Evolutionary conservation across 2,329 filamentous ascomycete species (phyloP), one percentile per base, ranked within the genome.

Genomic region (Lachnellula hyalina): DNA sequence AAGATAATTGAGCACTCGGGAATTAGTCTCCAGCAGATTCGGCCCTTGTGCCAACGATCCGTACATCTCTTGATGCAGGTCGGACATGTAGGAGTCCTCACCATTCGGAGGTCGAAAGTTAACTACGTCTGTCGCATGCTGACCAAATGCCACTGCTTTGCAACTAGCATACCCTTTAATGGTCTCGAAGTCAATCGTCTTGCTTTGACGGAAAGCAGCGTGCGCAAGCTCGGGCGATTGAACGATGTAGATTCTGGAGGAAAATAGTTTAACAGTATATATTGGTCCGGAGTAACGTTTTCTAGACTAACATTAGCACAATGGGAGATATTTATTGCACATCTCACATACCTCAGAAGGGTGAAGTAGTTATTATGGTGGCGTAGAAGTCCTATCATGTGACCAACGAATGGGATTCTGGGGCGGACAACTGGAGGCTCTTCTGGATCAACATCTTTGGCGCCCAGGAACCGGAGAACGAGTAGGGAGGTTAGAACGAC

Each of bases 261-360:
- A 70, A 32, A 75, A 66, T 63, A 78, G 73, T 15, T 72, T 72
- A 6, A 80, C 64, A 0, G 76, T 76, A 52, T 71, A 75, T 49
- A 76, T 73, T 3, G 61, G 63, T 23, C 36, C 45, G 7, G 55
- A 36, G 23, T n/a, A 41, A 41, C 9, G n/a, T 36, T 21, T 23
- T n/a, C 41, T 44, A 21, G 12, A 7, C 9, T 19, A 9, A n/a
- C 0, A 8, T 41, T 11, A 12, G 21, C 25, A 12, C 9, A 32
- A 32, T 32, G 11, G 2, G 9, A 32, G 28, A 12, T 32, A 12
- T 32, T 32, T 32, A 4, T 32, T 32, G 4, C 1, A 11, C 28
- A 32, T 12, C 28, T 32, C 2, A 34, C 52, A n/a, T 19, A 58
- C 56, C 51, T 52, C 32, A 60, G 23, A 11, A 54, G 51, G 4